Percentiles rank a stretch among this genome's conserved stretches.
phyloP scores from a whole-genome alignment of 148 eudicot species.

The Drosera capensis region DNA sequence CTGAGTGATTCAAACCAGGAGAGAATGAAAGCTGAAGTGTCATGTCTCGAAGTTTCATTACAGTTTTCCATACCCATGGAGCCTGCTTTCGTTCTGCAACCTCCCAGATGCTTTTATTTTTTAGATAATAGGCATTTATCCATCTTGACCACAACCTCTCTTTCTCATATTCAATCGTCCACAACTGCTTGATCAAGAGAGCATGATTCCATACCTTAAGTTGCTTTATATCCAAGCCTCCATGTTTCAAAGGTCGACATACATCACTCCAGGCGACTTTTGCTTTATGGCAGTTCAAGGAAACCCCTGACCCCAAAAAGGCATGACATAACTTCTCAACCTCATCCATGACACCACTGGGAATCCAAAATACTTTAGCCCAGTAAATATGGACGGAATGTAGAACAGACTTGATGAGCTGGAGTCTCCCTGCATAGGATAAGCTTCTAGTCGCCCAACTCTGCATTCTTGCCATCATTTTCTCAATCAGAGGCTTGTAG shows the following conservation, averaged over 20 bases:
- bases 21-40: no score
- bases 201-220: background rate
- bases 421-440: background rate
- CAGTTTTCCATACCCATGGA: no score
- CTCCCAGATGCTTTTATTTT: no score
- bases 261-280: background rate
- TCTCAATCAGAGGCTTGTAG: background rate
- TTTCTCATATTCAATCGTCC: no score
- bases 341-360: background rate
- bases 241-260: background rate
- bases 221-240: background rate
- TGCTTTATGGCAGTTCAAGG: background rate
- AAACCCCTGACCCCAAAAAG: background rate
- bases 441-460: background rate
- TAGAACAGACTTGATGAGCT: background rate
- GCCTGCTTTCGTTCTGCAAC: no score
- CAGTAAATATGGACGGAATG: background rate
- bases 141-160: no score
- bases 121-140: no score
- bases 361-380: background rate
- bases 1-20: no score
- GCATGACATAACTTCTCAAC: background rate
- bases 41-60: no score
- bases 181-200: background rate
- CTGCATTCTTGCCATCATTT: background rate